These are phyloP conservation scores for Penicillium egyptiacum DNA, from an alignment of 495 filamentous ascomycete species.

Conservation along the genomic window DNA sequence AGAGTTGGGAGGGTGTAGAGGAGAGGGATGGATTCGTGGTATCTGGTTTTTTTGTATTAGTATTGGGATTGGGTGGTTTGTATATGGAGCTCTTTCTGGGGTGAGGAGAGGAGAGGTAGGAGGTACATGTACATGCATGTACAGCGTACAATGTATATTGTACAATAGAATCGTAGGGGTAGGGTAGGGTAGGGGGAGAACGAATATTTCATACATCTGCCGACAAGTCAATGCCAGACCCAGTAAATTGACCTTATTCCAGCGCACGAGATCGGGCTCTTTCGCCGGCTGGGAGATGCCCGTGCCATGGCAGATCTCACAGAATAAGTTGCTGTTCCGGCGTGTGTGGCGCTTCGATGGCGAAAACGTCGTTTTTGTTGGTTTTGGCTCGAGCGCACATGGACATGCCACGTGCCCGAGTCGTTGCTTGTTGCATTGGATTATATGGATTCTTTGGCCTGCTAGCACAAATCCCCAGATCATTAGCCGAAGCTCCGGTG, in stretches of 20 bases:
- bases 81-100: background rate
- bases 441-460: slow-evolving; percentile 39
- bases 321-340: slow-evolving; percentile 17
- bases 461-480: slow-evolving; percentile 48
- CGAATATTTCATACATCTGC: slow-evolving; percentile 22
- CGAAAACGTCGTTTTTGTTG: background rate
- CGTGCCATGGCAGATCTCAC: slow-evolving; percentile 43
- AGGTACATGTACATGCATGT: background rate
- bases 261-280: slow-evolving; percentile 12
- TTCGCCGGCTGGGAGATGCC: slow-evolving; percentile 28
- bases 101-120: background rate
- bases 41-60: slow-evolving; percentile 25
- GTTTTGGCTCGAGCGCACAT: slow-evolving; percentile 20
- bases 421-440: slow-evolving; percentile 36
- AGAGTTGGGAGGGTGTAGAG: slow-evolving; percentile 44
- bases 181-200: background rate
- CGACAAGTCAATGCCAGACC: slow-evolving; percentile 27
- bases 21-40: slow-evolving; percentile 40
- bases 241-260: slow-evolving; percentile 14
- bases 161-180: background rate
- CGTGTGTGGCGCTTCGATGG: background rate
- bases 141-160: background rate
- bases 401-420: slow-evolving; percentile 44
- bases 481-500: slow-evolving; percentile 45
- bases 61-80: background rate